Base-by-base conservation (phyloP, 106 monocot genomes). In the Cymbidium sinense region DNA sequence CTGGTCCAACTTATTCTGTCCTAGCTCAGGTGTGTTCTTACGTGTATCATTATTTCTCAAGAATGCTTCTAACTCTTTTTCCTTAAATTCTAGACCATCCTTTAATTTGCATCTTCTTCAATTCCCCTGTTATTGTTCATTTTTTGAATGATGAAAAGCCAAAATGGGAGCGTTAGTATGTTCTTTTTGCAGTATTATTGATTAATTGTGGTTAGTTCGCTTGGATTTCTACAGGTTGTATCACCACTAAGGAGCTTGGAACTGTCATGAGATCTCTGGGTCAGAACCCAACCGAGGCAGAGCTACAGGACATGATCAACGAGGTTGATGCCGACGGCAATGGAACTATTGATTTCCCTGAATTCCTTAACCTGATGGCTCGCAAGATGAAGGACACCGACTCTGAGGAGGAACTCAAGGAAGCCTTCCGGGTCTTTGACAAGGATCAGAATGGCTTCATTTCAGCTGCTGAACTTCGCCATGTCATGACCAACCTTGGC, bases 361-460 rank as follows among this genome's bases (percentile, higher is more conserved):
- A 88, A 76, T 88, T 88, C 72, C 82, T 88, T 6, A 82, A 54
- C 67, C 73, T 88, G 52, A 88, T 88, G 87, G 85, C 85, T 5
- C 81, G 84, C 41, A 85, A 85, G 79, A 78, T 85, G 87, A 82
- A 79, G 82, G 87, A 88, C 79, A 85, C 70, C 7, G 87, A 85
- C 35, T 85, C 82, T 1, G 87, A 88, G 85, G 85, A 88, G 77
- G 87, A 88, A 77, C 81, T 88, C 18, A 81, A 71, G 58, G 87
- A 88, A 76, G 87, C 87, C 13, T 88, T 88, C 70, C 78, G 87
- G 1, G 85, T 88, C 17, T 88, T 88, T 10, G 87, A 88, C 84
- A 88, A 88, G 85, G 87, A 88, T 54, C 86, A 86, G 72, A 84
- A 88, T 19, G 87, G 87, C 9, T 82, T 88, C 85, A 88, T 88